phyloP scores from a whole-genome alignment of 495 filamentous ascomycete genomes.

The Acidomyces sp. region DNA sequence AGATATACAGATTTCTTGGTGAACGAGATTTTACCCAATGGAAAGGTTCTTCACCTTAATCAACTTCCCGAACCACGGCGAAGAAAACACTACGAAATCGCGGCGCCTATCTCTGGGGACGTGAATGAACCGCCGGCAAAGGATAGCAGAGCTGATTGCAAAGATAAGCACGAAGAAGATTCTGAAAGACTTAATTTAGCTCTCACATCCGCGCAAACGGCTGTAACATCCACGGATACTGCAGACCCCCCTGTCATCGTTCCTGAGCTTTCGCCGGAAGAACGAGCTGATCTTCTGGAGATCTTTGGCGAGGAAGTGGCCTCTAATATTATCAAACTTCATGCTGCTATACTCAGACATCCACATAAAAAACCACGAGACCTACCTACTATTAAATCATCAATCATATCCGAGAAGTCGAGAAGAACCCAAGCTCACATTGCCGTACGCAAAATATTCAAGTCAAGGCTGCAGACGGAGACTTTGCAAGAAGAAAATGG shows the following conservation, averaged over 20 bases:
- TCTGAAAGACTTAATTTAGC: too few species aligned
- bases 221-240: not conserved
- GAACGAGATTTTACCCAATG: constrained; percentile 73
- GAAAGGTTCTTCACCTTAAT: constrained; percentile 63
- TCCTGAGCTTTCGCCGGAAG: constrained; percentile 5
- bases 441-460: constrained; percentile 54
- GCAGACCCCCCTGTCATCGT: not conserved
- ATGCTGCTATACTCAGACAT: constrained; percentile 18
- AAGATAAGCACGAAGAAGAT: not conserved
- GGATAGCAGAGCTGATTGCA: not conserved
- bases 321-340: constrained; percentile 19
- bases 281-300: constrained; percentile 17
- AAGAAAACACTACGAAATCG: constrained; percentile 5
- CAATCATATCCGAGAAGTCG: constrained; percentile 43
- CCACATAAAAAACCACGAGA: constrained; percentile 29
- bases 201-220: not conserved
- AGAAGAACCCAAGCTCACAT: constrained; percentile 52
- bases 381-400: constrained; percentile 27
- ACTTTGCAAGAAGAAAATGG: constrained; percentile 39
- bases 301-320: constrained; percentile 26
- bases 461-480: constrained; percentile 49
- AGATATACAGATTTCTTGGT: constrained; percentile 91
- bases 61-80: constrained; percentile 27
- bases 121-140: not conserved
- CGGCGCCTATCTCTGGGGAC: not conserved